phyloP scores from a whole-genome alignment of 1,284 basidiomycete species.

The Apiotrichum domesticum region DNA sequence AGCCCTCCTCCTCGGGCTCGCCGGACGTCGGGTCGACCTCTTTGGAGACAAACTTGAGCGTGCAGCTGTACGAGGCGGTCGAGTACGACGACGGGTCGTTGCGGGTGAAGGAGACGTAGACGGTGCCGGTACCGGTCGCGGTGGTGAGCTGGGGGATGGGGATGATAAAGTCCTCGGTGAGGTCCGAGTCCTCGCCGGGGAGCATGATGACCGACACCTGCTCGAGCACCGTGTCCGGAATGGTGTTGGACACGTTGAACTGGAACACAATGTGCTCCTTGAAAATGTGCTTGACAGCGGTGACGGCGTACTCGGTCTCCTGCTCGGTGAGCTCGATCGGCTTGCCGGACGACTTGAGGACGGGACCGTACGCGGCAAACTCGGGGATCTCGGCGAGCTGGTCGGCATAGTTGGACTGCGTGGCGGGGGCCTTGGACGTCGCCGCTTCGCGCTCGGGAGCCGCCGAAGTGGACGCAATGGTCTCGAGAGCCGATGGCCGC shows the following conservation, averaged over 20 bases:
- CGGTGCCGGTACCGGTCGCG: slow-evolving; percentile 65
- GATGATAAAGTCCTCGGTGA: slow-evolving; percentile 94
- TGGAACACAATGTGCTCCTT: slow-evolving; percentile 95
- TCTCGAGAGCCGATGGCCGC: slow-evolving; percentile 76
- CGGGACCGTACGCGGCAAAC: slow-evolving; percentile 74
- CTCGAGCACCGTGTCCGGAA: slow-evolving; percentile 94
- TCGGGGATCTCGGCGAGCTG: slow-evolving; percentile 84
- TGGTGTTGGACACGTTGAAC: slow-evolving; percentile 98
- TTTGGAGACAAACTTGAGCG: slow-evolving; percentile 95
- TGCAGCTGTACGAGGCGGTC: slow-evolving; percentile 79
- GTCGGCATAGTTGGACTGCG: slow-evolving; percentile 75
- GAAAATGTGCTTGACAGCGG: slow-evolving; percentile 95
- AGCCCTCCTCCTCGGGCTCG: slow-evolving; percentile 95
- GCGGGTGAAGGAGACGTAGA: slow-evolving; percentile 93
- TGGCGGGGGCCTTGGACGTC: slow-evolving; percentile 63
- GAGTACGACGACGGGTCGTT: slow-evolving; percentile 69
- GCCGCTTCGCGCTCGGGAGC: slow-evolving; percentile 58
- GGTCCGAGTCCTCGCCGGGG: slow-evolving; percentile 63
- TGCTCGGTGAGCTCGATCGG: slow-evolving; percentile 84
- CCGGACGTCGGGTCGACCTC: slow-evolving; percentile 96
- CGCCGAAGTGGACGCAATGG: slow-evolving; percentile 56
- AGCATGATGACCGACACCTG: slow-evolving; percentile 92
- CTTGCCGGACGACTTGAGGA: slow-evolving; percentile 79
- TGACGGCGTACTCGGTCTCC: slow-evolving; percentile 97
- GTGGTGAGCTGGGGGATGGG: slow-evolving; percentile 66